Conservation (phyloP, 345 rosid genomes). For the Noccaea bulbosa region DNA sequence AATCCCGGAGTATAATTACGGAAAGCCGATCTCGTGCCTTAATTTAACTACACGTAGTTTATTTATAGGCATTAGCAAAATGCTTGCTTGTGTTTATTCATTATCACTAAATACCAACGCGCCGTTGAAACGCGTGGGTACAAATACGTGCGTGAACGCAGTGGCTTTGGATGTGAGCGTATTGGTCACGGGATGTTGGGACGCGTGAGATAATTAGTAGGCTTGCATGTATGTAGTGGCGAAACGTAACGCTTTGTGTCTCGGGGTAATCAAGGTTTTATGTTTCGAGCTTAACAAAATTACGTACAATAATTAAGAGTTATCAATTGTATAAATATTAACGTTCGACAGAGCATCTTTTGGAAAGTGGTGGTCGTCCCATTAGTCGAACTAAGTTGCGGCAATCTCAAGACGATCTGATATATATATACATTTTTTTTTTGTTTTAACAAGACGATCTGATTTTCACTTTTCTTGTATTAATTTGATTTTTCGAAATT, state of each 20-base stretch:
- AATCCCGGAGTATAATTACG: constrained; percentile 49
- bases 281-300: constrained; percentile 44
- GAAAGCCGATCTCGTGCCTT: constrained; percentile 41
- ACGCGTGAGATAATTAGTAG: constrained; percentile 40
- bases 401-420: constrained; percentile 83
- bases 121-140: constrained; percentile 2
- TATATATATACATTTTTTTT: too few species aligned
- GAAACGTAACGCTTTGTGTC: constrained; percentile 46
- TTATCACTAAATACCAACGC: constrained; percentile 14
- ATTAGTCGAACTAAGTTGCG: constrained; percentile 57
- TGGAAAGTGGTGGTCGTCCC: constrained; percentile 91
- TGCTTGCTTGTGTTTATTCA: constrained; percentile 24
- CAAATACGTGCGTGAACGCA: neutral
- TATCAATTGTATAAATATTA: constrained; percentile 30
- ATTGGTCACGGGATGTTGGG: constrained; percentile 20
- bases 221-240: constrained; percentile 50
- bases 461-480: constrained; percentile 49
- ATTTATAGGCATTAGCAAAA: constrained; percentile 45
- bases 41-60: constrained; percentile 43
- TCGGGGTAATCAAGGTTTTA: constrained; percentile 49
- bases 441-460: constrained; percentile 55
- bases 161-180: constrained; percentile 23
- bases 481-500: constrained; percentile 3
- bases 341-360: constrained; percentile 74
- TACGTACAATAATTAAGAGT: constrained; percentile 36